phyloP scores from a whole-genome alignment of 495 filamentous ascomycete genomes.

The Neurospora pannonica region DNA sequence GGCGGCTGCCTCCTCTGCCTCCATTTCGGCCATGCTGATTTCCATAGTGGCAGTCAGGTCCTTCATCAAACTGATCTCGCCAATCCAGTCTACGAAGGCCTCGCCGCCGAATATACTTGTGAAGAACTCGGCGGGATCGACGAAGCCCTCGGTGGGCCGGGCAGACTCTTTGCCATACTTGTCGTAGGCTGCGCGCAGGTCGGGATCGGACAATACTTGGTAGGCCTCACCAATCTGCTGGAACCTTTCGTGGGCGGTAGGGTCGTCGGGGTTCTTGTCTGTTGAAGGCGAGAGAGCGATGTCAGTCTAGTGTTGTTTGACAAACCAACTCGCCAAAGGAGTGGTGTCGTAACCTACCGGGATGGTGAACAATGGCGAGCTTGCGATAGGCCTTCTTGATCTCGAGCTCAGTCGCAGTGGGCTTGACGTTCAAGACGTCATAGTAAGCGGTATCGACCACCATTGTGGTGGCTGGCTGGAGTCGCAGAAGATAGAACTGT shows the following conservation, averaged over 20 bases:
- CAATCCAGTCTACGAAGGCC: constrained; percentile 85
- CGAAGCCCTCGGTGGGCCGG: constrained; percentile 80
- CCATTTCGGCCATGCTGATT: constrained; percentile 67
- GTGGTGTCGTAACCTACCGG: constrained; percentile 31
- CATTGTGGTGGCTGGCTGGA: constrained; percentile 40
- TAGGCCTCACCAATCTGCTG: constrained; percentile 96
- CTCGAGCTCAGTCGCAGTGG: constrained; percentile 84
- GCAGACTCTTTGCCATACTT: constrained; percentile 92
- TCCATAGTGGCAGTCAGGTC: constrained; percentile 86
- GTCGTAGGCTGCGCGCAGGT: constrained; percentile 86
- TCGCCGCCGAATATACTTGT: constrained; percentile 97
- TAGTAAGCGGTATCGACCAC: constrained; percentile 84
- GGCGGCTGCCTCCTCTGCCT: constrained; percentile 47
- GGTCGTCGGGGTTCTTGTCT: constrained; percentile 98
- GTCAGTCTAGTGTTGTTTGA: constrained; percentile 3
- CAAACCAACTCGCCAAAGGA: neutral
- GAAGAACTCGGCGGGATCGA: constrained; percentile 97
- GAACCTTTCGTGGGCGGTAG: constrained; percentile 86
- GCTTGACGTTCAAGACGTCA: constrained; percentile 79
- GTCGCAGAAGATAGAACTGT: neutral
- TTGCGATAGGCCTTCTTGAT: constrained; percentile 99
- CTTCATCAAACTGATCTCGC: constrained; percentile 88
- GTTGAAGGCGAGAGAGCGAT: neutral
- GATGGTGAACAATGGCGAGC: constrained; percentile 70
- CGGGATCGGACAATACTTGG: constrained; percentile 83